phyloP scores from a whole-genome alignment of 1,139 yeast species.

The Kazachstania sp. region DNA sequence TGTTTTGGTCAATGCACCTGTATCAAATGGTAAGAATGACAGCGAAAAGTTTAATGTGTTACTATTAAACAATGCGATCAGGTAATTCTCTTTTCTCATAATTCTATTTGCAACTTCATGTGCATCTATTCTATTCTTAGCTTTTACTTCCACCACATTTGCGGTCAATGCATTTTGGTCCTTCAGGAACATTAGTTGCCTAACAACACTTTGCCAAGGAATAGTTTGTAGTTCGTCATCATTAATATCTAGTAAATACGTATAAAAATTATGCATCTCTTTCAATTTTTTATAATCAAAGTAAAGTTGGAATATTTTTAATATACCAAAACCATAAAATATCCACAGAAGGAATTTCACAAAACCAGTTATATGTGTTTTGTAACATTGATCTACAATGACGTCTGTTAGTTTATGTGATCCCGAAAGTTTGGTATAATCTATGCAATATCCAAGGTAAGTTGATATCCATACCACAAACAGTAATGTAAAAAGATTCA shows the following conservation, averaged over 20 bases:
- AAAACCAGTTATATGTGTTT: constrained; percentile 37
- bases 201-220: constrained; percentile 86
- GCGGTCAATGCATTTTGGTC: constrained; percentile 62
- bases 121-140: constrained; percentile 73
- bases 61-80: constrained; percentile 81
- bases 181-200: constrained; percentile 60
- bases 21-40: constrained; percentile 36
- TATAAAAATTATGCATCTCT: constrained; percentile 33
- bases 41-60: constrained; percentile 60
- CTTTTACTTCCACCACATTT: constrained; percentile 50
- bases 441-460: constrained; percentile 75
- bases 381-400: constrained; percentile 52
- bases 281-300: constrained; percentile 32
- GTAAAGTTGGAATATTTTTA: constrained; percentile 56
- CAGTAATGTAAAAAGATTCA: constrained; percentile 63
- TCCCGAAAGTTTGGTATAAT: constrained; percentile 43
- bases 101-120: constrained; percentile 92
- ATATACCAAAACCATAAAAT: constrained; percentile 48
- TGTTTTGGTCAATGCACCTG: constrained; percentile 64
- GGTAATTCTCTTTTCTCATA: constrained; percentile 89
- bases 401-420: constrained; percentile 39
- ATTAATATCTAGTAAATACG: constrained; percentile 54
- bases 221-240: constrained; percentile 87
- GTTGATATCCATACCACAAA: constrained; percentile 75
- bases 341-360: constrained; percentile 56